Conservation (phyloP, 177 flowering plant species). For the Vitis hybrid region DNA sequence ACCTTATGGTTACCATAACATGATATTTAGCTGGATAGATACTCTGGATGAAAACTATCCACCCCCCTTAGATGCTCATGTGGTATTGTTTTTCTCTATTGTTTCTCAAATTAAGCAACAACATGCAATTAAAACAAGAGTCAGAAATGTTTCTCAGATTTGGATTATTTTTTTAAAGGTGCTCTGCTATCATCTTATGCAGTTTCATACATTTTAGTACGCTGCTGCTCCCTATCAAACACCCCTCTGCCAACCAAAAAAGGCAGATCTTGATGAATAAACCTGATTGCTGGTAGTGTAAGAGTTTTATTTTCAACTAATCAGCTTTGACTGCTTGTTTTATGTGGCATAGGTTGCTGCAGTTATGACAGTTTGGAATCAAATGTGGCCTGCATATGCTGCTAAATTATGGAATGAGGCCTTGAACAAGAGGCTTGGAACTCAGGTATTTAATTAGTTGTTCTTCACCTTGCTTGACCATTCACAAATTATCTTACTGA, state of each 20-base stretch:
- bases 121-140: too few relatives aligned
- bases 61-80: slow-evolving; percentile 90
- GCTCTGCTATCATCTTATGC: too few relatives aligned
- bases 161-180: too few relatives aligned
- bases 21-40: slow-evolving; percentile 99
- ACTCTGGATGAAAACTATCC: slow-evolving; percentile 79
- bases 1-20: slow-evolving; percentile 93
- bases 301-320: background rate
- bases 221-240: too few relatives aligned
- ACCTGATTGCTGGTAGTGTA: background rate
- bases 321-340: background rate
- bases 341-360: slow-evolving; percentile 72
- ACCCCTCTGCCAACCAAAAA: too few relatives aligned
- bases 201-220: too few relatives aligned
- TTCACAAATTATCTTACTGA: background rate
- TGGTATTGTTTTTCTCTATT: slow-evolving; percentile 45
- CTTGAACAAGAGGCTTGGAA: slow-evolving; percentile 89
- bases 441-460: slow-evolving; percentile 49
- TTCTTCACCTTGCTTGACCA: background rate
- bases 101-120: too few relatives aligned
- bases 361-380: slow-evolving; percentile 88
- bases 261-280: too few relatives aligned
- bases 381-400: slow-evolving; percentile 86
- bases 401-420: slow-evolving; percentile 99
- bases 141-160: too few relatives aligned